phyloP scores from a whole-genome alignment of 2,329 filamentous ascomycete species.

The Aureobasidium pullulans region DNA sequence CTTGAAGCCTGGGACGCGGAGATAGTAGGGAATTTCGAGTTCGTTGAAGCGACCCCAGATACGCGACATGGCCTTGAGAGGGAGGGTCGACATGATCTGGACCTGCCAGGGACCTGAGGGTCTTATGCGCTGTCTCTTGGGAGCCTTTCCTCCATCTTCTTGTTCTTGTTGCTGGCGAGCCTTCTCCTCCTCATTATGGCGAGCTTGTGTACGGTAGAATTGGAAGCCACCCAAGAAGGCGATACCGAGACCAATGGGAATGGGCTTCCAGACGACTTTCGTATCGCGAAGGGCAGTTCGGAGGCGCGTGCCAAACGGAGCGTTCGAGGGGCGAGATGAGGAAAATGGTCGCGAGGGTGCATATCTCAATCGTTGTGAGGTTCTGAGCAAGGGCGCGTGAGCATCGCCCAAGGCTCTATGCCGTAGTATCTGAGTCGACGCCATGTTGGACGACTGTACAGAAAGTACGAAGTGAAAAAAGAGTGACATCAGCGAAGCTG shows the following conservation, averaged over 20 bases:
- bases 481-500: background rate
- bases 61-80: constrained; percentile 81
- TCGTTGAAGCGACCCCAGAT: constrained; percentile 91
- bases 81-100: constrained; percentile 86
- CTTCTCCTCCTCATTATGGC: constrained; percentile 44
- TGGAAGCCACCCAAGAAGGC: constrained; percentile 77
- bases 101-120: constrained; percentile 77
- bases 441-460: background rate
- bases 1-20: constrained; percentile 83
- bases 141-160: constrained; percentile 43
- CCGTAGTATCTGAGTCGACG: constrained; percentile 3
- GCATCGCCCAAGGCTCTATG: background rate
- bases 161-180: constrained; percentile 30
- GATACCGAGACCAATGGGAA: constrained; percentile 79
- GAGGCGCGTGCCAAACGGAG: constrained; percentile 50
- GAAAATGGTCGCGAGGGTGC: constrained; percentile 7
- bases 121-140: constrained; percentile 56
- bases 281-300: constrained; percentile 54
- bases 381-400: background rate
- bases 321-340: constrained; percentile 30
- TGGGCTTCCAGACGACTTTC: constrained; percentile 79
- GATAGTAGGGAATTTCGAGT: constrained; percentile 75
- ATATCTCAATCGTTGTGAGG: background rate
- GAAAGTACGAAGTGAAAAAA: background rate
- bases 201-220: constrained; percentile 64